Percentiles rank a stretch among this genome's conserved stretches.
Conservation (phyloP, 345 rosid species). For the Hibiscus mutabilis region DNA sequence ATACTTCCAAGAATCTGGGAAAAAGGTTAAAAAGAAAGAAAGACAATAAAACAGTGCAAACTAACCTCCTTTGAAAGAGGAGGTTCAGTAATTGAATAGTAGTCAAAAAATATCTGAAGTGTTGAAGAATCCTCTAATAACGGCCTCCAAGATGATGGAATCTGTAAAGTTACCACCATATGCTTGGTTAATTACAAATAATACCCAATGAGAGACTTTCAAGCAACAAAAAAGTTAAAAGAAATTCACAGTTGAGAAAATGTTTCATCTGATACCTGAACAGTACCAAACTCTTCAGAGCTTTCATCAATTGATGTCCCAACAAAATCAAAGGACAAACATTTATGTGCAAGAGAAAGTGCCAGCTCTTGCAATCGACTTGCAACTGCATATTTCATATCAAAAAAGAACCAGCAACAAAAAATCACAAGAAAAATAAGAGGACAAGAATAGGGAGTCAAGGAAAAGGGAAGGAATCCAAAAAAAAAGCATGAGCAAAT, state of each 20-base stretch:
- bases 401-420: background rate
- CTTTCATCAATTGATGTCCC: conserved; percentile 98
- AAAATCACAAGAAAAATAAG: background rate
- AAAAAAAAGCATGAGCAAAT: conserved; percentile 9
- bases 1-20: background rate
- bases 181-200: conserved; percentile 2
- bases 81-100: conserved; percentile 63
- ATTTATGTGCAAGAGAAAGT: conserved; percentile 86
- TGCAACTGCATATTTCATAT: conserved; percentile 38
- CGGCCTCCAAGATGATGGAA: conserved; percentile 84
- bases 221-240: background rate
- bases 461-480: background rate
- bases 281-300: conserved; percentile 98
- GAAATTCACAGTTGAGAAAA: background rate
- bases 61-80: conserved; percentile 95
- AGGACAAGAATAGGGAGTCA: background rate
- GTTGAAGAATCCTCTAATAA: conserved; percentile 92
- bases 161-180: conserved; percentile 37
- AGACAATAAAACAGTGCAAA: background rate
- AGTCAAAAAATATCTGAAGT: conserved; percentile 91
- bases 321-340: conserved; percentile 95
- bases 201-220: conserved; percentile 7
- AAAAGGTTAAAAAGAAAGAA: background rate
- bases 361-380: conserved; percentile 88
- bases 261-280: conserved; percentile 55